Conservation (phyloP, 495 filamentous ascomycete species). For the Staphylotrichum tortipilum region DNA sequence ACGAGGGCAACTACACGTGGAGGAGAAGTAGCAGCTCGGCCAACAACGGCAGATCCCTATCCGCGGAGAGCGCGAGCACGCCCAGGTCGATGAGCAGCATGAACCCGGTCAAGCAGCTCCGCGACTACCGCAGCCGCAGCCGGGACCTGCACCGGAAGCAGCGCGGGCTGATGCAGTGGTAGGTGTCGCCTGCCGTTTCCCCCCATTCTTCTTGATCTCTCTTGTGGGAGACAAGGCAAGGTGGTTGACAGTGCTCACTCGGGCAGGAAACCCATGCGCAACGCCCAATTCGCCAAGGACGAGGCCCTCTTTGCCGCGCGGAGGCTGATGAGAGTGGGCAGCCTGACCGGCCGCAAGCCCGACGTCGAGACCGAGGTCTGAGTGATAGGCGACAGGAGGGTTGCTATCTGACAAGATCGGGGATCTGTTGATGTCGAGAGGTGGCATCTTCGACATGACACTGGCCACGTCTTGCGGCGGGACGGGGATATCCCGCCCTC, state of each 20-base stretch:
- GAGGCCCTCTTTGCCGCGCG: constrained; percentile 54
- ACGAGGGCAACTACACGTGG: constrained; percentile 10
- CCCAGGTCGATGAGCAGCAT: constrained; percentile 22
- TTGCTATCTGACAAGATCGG: too few species aligned
- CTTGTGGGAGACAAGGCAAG: too few species aligned
- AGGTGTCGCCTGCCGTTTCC: background rate
- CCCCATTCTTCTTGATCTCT: too few species aligned
- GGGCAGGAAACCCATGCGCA: constrained; percentile 49
- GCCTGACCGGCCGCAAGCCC: constrained; percentile 51
- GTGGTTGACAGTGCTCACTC: too few species aligned
- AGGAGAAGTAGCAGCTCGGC: background rate
- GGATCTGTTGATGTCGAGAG: too few species aligned
- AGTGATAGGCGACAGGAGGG: background rate
- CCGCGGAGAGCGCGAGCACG: constrained; percentile 6
- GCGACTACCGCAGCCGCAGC: constrained; percentile 46
- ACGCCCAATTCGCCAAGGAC: constrained; percentile 62
- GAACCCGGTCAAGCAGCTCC: constrained; percentile 39
- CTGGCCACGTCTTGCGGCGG: too few species aligned
- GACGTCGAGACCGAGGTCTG: constrained; percentile 61
- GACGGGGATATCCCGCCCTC: too few species aligned
- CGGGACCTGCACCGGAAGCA: constrained; percentile 58
- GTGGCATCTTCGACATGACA: too few species aligned
- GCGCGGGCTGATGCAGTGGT: constrained; percentile 69
- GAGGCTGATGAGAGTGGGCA: constrained; percentile 48
- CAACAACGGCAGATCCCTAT: constrained; percentile 4